Conservation (phyloP, 2,329 filamentous ascomycete genomes). For the Ascochyta pisi region DNA sequence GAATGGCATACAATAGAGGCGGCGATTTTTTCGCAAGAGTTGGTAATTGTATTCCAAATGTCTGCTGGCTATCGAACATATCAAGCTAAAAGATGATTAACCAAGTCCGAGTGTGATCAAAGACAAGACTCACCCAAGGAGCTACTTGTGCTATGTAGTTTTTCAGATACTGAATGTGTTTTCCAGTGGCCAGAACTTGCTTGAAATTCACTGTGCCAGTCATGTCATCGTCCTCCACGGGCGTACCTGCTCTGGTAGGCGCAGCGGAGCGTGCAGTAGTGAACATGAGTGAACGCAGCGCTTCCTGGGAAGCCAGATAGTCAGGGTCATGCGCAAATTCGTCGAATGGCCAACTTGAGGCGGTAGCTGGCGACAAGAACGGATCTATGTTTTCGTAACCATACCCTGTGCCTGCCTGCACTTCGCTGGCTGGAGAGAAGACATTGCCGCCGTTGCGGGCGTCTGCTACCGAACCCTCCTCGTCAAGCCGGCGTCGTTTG, state of each 20-base stretch:
- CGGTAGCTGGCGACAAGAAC: slow-evolving; percentile 32
- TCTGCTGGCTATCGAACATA: slow-evolving; percentile 59
- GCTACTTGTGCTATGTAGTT: slow-evolving; percentile 41
- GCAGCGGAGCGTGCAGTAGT: slow-evolving; percentile 37
- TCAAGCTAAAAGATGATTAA: slow-evolving; percentile 50
- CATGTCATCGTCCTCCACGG: slow-evolving; percentile 20
- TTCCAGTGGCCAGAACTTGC: slow-evolving; percentile 29
- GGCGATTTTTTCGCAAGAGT: slow-evolving; percentile 54
- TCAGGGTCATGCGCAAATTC: slow-evolving; percentile 38
- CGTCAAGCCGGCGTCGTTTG: slow-evolving; percentile 3
- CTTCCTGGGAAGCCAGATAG: slow-evolving; percentile 40
- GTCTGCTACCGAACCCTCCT: neutral
- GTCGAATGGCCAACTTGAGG: slow-evolving; percentile 34
- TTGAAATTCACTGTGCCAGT: slow-evolving; percentile 24
- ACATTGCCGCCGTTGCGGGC: neutral
- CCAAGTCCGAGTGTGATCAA: no score
- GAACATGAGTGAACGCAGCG: slow-evolving; percentile 37
- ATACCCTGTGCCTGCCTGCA: neutral
- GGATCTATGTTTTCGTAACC: slow-evolving; percentile 28
- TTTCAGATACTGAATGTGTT: slow-evolving; percentile 36
- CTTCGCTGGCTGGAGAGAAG: neutral
- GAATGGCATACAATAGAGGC: slow-evolving; percentile 58
- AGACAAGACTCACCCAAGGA: slow-evolving; percentile 30
- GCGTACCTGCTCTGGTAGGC: slow-evolving; percentile 34
- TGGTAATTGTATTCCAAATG: slow-evolving; percentile 59